These are phyloP conservation scores for Arthrobotrys pseudoclavata DNA, from an alignment of 2,329 filamentous ascomycete species.

Conservation along the genomic window DNA sequence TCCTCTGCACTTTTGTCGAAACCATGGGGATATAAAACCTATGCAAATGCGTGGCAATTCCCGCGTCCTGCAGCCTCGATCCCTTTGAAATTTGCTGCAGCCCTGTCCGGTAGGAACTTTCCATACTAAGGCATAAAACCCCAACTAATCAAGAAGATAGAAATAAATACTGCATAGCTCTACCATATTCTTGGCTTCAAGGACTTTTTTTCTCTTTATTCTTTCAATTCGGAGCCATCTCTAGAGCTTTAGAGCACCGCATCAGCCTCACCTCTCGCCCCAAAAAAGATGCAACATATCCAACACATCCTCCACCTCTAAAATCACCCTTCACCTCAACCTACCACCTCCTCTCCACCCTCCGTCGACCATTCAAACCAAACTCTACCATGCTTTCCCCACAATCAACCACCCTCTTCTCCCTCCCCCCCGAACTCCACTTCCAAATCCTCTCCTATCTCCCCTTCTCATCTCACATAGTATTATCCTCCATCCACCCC, in stretches of 20 bases:
- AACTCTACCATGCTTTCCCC: background rate
- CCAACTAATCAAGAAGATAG: background rate
- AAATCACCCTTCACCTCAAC: background rate
- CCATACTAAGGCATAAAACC: background rate
- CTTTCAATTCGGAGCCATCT: background rate
- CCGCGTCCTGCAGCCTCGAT: background rate
- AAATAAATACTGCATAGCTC: background rate
- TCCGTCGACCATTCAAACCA: background rate
- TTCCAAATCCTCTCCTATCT: conserved; percentile 33
- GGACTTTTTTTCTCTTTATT: background rate
- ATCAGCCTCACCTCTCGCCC: background rate
- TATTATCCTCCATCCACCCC: background rate
- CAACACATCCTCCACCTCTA: conserved; percentile 3
- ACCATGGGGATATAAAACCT: background rate
- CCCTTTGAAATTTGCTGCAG: background rate
- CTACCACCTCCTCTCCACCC: background rate
- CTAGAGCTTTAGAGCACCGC: background rate
- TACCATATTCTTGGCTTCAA: background rate
- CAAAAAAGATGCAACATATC: conserved; percentile 10
- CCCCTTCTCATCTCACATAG: background rate
- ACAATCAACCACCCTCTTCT: conserved; percentile 1
- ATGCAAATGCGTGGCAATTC: background rate
- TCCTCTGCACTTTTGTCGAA: background rate
- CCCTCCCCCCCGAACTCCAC: conserved; percentile 24
- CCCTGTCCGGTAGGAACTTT: background rate